These are phyloP conservation scores for Entomortierella parvispora DNA, from an alignment of 192 early-diverging fungal species.

Conservation along the genomic window DNA sequence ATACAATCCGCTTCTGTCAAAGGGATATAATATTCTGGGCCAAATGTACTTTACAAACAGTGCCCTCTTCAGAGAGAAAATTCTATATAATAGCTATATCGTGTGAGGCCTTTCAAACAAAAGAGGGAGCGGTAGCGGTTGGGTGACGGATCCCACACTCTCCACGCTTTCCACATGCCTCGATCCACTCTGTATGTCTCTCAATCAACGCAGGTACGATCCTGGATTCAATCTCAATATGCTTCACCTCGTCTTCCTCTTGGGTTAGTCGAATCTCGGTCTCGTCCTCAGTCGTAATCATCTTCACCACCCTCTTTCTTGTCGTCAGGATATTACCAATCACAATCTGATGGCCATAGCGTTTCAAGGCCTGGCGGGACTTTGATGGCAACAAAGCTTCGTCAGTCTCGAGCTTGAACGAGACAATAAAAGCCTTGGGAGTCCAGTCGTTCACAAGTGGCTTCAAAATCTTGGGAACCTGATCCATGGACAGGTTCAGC, in stretches of 20 bases:
- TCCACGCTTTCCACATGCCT: conserved; percentile 37
- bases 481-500: conserved; percentile 90
- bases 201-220: conserved; percentile 78
- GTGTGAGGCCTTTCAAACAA: too few species aligned
- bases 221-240: conserved; percentile 84
- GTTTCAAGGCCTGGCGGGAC: conserved; percentile 76
- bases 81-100: too few species aligned
- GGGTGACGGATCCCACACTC: conserved; percentile 16
- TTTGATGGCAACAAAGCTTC: conserved; percentile 81
- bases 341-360: conserved; percentile 97
- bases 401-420: conserved; percentile 99
- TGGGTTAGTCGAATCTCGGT: conserved; percentile 59
- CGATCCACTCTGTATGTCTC: conserved; percentile 77
- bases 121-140: too few species aligned
- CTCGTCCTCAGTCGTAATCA: conserved; percentile 64
- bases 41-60: too few species aligned
- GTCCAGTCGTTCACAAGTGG: conserved; percentile 97
- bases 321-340: conserved; percentile 94
- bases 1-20: too few species aligned
- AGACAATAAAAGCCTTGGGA: conserved; percentile 88
- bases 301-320: conserved; percentile 84
- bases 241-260: conserved; percentile 59
- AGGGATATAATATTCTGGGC: too few species aligned
- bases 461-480: conserved; percentile 96
- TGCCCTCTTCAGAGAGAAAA: too few species aligned